These are phyloP conservation scores for Microbotryomycetes sp. DNA, from an alignment of 1,284 basidiomycete species.

Conservation along the genomic window DNA sequence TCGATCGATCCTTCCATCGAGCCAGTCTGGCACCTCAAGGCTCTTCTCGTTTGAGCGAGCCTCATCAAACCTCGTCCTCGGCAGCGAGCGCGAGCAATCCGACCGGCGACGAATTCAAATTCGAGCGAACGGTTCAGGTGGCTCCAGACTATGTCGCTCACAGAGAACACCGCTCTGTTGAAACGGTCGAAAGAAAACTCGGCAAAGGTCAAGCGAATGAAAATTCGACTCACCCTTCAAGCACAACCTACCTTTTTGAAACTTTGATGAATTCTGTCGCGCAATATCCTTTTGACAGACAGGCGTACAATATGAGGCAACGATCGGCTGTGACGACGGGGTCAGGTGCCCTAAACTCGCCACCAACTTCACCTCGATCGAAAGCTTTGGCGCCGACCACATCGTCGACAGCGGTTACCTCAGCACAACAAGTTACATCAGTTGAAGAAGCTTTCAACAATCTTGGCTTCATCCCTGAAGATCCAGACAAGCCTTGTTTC, in stretches of 20 bases:
- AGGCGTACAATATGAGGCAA: neutral
- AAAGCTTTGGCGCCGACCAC: too few relatives aligned
- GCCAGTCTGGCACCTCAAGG: slow-evolving; percentile 5
- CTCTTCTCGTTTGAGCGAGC: slow-evolving; percentile 1
- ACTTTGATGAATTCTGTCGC: slow-evolving; percentile 23
- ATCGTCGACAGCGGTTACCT: neutral
- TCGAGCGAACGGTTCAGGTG: slow-evolving; percentile 34
- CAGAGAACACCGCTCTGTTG: slow-evolving; percentile 21
- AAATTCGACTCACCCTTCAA: slow-evolving; percentile 18
- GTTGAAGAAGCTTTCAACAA: slow-evolving; percentile 12
- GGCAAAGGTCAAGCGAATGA: slow-evolving; percentile 15
- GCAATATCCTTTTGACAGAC: slow-evolving; percentile 28
- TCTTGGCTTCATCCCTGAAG: slow-evolving; percentile 21
- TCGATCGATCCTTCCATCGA: slow-evolving; percentile 33
- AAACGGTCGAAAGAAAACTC: slow-evolving; percentile 14
- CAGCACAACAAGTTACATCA: slow-evolving; percentile 5
- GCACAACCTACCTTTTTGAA: slow-evolving; percentile 20
- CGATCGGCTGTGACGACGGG: neutral
- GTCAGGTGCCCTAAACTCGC: neutral
- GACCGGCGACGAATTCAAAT: slow-evolving; percentile 26
- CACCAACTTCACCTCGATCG: too few relatives aligned
- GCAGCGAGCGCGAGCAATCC: neutral
- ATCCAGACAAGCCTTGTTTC: slow-evolving; percentile 20
- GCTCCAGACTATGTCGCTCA: slow-evolving; percentile 30
- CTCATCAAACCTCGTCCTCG: neutral